Base-by-base conservation (phyloP, 129 eudicot genomes). In the Rutidosis leptorrhynchoides region DNA sequence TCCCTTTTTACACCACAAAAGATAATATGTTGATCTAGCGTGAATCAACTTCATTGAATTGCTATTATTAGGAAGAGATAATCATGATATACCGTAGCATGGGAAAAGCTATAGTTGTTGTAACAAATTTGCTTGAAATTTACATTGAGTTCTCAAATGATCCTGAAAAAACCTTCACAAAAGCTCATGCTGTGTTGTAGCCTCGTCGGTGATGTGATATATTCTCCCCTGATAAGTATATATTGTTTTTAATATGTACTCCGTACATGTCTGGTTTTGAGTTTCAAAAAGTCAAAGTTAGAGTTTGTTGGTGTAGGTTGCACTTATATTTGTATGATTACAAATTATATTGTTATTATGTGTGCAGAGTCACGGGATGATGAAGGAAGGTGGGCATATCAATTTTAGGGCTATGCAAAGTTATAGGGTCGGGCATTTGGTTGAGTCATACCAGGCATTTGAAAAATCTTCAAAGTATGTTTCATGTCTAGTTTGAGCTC, bases 71-170 rank as follows among this genome's bases (percentile, higher is more conserved):
- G 98, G 98, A 93, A 83, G 96, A 93, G 81, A 93, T 93, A 26
- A 88, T 93, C 77, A 72, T 81, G 72, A 67, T 80, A 17, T 88
- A 96, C 65, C 96, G 96, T 33, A 88, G 96, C 79, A 93, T 93
- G 98, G 96, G 98, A 33, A 88, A 93, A 78, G 91, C 96, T 45
- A 95, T 93, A 24, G 88, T 93, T 23, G 96, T 93, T 55, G 98
- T 96, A 58, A 88, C 98, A 68, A 93, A 93, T 73, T 85, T 88
- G 98, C 87, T 93, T 49, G 98, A 92, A 77, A 92, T n/a, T n/a
- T n/a, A n/a, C n/a, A n/a, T n/a, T n/a, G n/a, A n/a, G n/a, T n/a
- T n/a, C n/a, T n/a, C n/a, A n/a, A n/a, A n/a, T n/a, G n/a, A n/a
- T n/a, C n/a, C n/a, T n/a, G n/a, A n/a, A n/a, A n/a, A n/a, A n/a